These are phyloP conservation scores for Euphrasia arctica DNA, from an alignment of 305 asterid species.

Conservation along the genomic window DNA sequence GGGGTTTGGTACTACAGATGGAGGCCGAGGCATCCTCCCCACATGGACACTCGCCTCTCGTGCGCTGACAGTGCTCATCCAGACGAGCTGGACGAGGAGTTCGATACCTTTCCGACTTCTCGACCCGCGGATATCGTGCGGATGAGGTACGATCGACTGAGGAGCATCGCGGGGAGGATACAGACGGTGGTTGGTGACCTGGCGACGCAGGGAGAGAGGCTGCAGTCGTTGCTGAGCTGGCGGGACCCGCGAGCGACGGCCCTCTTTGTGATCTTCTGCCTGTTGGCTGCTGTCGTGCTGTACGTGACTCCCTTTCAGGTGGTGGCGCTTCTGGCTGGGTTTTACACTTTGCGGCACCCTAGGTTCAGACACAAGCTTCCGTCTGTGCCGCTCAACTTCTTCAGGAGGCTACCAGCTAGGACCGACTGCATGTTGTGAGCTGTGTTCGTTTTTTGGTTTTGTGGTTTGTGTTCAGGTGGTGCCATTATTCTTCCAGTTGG, in stretches of 20 bases:
- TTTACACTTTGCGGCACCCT: constrained; percentile 67
- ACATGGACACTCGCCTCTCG: constrained; percentile 68
- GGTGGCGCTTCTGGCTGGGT: constrained; percentile 50
- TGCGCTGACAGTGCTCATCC: constrained; percentile 61
- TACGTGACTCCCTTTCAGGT: constrained; percentile 69
- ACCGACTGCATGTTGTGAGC: constrained; percentile 72
- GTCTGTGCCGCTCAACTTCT: constrained; percentile 64
- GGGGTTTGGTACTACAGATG: constrained; percentile 70
- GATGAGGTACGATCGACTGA: constrained; percentile 72
- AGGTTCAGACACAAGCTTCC: constrained; percentile 73
- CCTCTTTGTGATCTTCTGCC: constrained; percentile 57
- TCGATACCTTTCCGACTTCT: constrained; percentile 64
- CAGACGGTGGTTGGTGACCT: constrained; percentile 74
- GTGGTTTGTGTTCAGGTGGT: background rate
- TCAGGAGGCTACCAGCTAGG: constrained; percentile 72
- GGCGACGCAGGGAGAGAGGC: constrained; percentile 81
- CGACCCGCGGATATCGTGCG: constrained; percentile 53
- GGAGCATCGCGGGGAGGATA: constrained; percentile 74
- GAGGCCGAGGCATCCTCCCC: constrained; percentile 75
- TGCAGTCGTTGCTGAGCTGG: constrained; percentile 75
- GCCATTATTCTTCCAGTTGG: background rate
- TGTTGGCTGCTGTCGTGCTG: constrained; percentile 53
- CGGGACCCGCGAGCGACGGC: constrained; percentile 76
- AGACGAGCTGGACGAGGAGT: constrained; percentile 68
- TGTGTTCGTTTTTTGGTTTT: background rate